A percentile compares a stretch with the other conserved stretches of the same genome.
phyloP scores from a whole-genome alignment of 2,329 filamentous ascomycete genomes.

The Pseudohalonectria lignicola region DNA sequence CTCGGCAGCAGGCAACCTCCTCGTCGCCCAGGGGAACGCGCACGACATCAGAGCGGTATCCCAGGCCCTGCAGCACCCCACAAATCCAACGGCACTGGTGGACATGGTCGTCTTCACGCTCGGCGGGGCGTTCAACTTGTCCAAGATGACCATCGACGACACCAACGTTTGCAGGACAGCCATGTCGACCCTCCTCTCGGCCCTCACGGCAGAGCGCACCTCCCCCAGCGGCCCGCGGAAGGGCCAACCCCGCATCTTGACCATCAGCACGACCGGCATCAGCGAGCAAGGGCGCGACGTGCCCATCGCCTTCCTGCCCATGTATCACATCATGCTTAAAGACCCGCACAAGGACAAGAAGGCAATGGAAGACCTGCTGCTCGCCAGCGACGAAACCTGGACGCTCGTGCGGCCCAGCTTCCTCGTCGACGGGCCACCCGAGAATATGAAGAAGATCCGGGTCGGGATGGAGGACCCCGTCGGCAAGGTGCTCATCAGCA shows the following conservation, averaged over 20 bases:
- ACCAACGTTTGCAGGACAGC: conserved; percentile 34
- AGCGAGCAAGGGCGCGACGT: conserved; percentile 24
- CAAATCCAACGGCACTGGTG: conserved; percentile 18
- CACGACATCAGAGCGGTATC: conserved; percentile 26
- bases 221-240: not conserved
- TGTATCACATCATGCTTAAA: conserved; percentile 26
- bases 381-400: conserved; percentile 14
- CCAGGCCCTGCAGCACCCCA: conserved; percentile 19
- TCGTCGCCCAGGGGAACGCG: conserved; percentile 34
- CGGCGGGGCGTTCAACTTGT: conserved; percentile 23
- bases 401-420: conserved; percentile 20
- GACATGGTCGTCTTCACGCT: conserved; percentile 36
- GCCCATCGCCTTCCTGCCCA: conserved; percentile 24
- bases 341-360: conserved; percentile 31
- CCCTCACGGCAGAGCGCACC: conserved; percentile 16
- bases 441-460: conserved; percentile 3
- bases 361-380: conserved; percentile 27
- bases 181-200: conserved; percentile 28
- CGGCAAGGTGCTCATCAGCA: conserved; percentile 2
- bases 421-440: conserved; percentile 11
- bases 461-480: conserved; percentile 18
- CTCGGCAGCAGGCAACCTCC: conserved; percentile 21
- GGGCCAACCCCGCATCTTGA: conserved; percentile 21
- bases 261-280: conserved; percentile 31
- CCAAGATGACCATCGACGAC: conserved; percentile 28